Percentiles rank a stretch among this genome's conserved stretches.
These are phyloP conservation scores for Pneumocystis carinii DNA, from an alignment of 1,139 yeast species.

Conservation along the genomic window DNA sequence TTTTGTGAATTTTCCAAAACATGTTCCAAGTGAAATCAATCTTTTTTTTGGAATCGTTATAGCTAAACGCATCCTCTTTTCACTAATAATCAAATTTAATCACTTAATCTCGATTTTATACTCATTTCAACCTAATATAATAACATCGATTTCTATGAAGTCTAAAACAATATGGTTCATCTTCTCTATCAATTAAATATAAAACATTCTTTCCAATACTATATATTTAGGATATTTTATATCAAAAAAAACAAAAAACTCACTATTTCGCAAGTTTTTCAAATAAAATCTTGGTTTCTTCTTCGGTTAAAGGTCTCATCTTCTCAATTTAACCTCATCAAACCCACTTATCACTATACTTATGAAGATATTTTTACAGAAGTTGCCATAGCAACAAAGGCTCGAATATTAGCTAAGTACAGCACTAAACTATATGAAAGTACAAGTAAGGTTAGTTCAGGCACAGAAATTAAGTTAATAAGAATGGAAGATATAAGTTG, in stretches of 20 bases:
- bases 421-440: too few species aligned
- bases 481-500: too few species aligned
- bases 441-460: too few species aligned
- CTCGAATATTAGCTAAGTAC: too few species aligned
- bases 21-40: slow-evolving; percentile 81
- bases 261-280: slow-evolving; percentile 82
- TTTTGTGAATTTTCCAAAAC: slow-evolving; percentile 93
- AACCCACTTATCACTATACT: too few species aligned
- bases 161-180: slow-evolving; percentile 87
- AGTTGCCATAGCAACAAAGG: too few species aligned
- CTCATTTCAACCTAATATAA: slow-evolving; percentile 38
- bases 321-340: not conserved
- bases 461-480: too few species aligned
- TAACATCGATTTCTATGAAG: slow-evolving; percentile 92
- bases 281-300: slow-evolving; percentile 88
- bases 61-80: slow-evolving; percentile 69
- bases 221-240: not conserved
- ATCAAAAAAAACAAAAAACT: not conserved
- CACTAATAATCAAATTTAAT: slow-evolving; percentile 25
- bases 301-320: slow-evolving; percentile 95
- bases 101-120: not conserved
- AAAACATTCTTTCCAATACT: slow-evolving; percentile 82
- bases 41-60: slow-evolving; percentile 79
- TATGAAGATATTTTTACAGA: too few species aligned
- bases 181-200: slow-evolving; percentile 69